Percentiles rank a stretch among this genome's conserved stretches.
phyloP scores from a whole-genome alignment of 257 asterid species.

The Solanum acaule region DNA sequence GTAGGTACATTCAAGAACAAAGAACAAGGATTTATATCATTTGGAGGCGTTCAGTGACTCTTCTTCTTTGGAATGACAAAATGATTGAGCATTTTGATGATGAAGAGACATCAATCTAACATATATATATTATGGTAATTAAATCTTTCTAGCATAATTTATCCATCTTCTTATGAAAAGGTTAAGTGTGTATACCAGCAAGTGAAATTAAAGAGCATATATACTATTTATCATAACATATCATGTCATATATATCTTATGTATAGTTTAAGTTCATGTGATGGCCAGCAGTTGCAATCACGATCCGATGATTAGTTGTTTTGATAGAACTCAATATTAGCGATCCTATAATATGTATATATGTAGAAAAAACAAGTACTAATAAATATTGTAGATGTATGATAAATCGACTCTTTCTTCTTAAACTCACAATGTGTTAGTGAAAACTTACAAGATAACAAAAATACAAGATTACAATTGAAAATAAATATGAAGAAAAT shows the following conservation, averaged over 20 bases:
- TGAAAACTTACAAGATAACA: too few relatives aligned
- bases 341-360: not conserved
- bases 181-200: not conserved
- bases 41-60: constrained; percentile 67
- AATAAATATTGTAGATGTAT: not conserved
- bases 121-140: not conserved
- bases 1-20: constrained; percentile 63
- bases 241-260: not conserved
- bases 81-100: not conserved
- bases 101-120: not conserved
- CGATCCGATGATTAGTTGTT: not conserved
- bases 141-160: not conserved
- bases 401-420: not conserved
- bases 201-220: not conserved
- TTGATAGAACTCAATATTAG: not conserved
- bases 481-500: too few relatives aligned
- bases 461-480: too few relatives aligned
- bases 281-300: not conserved
- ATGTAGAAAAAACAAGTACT: not conserved
- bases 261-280: not conserved
- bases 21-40: constrained; percentile 69
- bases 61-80: constrained; percentile 45
- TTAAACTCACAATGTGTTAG: not conserved
- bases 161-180: not conserved
- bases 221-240: not conserved